A percentile compares a stretch with the other conserved stretches of the same genome.
Conservation (phyloP, 1,284 basidiomycete species). For the Fomitiporia mediterranea region DNA sequence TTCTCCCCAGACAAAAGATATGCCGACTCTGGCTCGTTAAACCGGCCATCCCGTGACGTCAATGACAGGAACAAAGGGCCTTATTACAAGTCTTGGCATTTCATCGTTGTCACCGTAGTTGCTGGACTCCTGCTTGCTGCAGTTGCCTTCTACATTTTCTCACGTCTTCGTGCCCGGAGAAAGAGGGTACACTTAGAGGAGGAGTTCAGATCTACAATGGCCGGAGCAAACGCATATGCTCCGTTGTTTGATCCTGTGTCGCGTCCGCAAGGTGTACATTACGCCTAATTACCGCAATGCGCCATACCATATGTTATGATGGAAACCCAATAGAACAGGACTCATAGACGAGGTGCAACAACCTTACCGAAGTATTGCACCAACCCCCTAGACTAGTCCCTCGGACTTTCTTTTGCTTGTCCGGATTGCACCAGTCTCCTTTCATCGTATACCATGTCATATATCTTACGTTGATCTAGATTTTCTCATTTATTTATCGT, state of each 20-base stretch:
- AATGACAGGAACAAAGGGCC: constrained; percentile 5
- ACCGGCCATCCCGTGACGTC: not conserved
- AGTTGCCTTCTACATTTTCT: constrained; percentile 1
- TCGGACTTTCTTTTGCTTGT: too few relatives aligned
- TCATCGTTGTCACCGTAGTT: constrained; percentile 10
- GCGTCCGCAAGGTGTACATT: not conserved
- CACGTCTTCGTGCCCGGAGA: constrained; percentile 7
- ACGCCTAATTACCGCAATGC: too few relatives aligned
- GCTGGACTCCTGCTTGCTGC: constrained; percentile 6
- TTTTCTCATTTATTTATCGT: too few relatives aligned
- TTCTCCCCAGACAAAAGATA: not conserved
- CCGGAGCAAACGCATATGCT: constrained; percentile 14
- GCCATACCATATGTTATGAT: too few relatives aligned
- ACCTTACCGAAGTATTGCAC: too few relatives aligned
- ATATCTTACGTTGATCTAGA: too few relatives aligned
- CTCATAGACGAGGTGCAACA: too few relatives aligned
- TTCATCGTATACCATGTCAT: too few relatives aligned
- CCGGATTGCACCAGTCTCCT: too few relatives aligned
- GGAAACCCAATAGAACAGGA: too few relatives aligned
- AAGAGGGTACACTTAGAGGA: constrained; percentile 15
- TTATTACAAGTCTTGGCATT: constrained; percentile 14
- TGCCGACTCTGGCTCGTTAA: constrained; percentile 3
- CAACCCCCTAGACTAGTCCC: too few relatives aligned
- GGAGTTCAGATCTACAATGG: constrained; percentile 17
- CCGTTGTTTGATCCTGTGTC: constrained; percentile 9